Evolutionary conservation across 208 protist species (phyloP), one percentile per base, ranked within the genome.

Genomic region (Trichomonas tenax): DNA sequence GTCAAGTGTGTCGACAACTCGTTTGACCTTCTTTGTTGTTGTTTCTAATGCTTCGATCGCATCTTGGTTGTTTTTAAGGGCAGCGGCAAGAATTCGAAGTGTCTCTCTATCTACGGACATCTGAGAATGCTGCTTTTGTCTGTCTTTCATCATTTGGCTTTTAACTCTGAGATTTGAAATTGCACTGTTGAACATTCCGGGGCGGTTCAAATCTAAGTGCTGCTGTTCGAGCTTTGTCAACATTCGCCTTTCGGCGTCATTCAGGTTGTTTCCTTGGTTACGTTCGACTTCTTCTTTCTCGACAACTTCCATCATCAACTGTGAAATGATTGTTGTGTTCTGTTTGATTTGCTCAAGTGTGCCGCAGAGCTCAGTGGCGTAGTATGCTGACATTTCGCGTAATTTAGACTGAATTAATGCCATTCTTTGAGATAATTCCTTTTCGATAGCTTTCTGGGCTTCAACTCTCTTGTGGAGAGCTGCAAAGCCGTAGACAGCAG

Each of bases 251-350:
- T 93, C 86, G 2, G 4, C 17, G 0, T 93, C 44, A 6, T 17
- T 51, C 3, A 93, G 26, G n/a, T 34, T 41, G 0, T 51, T 93
- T 34, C 44, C 44, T 93, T 93, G 86, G 21, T 89, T 44, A 31
- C 40, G 82, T 45, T 89, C 9, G 46, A 89, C 82, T 46, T 93
- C 86, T 93, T 93, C 86, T 41, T 26, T 93, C 51, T 93, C 86
- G 10, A 93, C 21, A 26, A 93, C 40, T 51, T 93, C 26, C 3
- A 93, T 34, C 86, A 93, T 48, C 3, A 40, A 17, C 17, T 93
- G 86, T 0, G 41, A 14, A 17, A 51, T 93, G 6, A 44, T 93
- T 48, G 17, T 51, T 38, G 40, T 44, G 31, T 93, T 93, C 38
- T 93, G 86, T 15, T 93, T 34, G n/a, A 93, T 93, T 17, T 15